phyloP scores from a whole-genome alignment of 2,329 filamentous ascomycete genomes.

The Elsinoe ampelina region DNA sequence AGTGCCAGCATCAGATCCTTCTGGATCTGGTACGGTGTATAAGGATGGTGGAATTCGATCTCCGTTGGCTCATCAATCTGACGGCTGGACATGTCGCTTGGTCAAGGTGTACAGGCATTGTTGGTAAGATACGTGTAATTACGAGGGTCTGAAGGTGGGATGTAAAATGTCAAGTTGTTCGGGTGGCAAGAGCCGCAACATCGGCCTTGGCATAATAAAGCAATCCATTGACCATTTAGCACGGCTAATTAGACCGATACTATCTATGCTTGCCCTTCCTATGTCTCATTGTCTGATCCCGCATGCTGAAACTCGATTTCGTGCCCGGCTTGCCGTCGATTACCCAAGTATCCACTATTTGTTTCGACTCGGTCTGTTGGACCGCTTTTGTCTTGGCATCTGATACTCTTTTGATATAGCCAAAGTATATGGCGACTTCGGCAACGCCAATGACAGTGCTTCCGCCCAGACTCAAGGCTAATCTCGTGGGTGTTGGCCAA shows the following conservation, averaged over 20 bases:
- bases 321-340: conserved; percentile 25
- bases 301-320: not conserved
- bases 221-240: no score
- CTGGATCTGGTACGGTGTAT: conserved; percentile 78
- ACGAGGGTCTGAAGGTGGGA: no score
- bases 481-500: conserved; percentile 61
- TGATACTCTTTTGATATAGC: conserved; percentile 62
- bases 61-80: conserved; percentile 17
- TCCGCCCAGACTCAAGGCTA: conserved; percentile 63
- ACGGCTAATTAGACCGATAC: conserved; percentile 18
- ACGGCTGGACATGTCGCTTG: not conserved
- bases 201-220: no score
- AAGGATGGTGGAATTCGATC: conserved; percentile 74
- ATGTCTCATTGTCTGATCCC: conserved; percentile 28
- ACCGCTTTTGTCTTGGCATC: conserved; percentile 58
- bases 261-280: conserved; percentile 38
- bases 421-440: conserved; percentile 68
- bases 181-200: no score
- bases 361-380: conserved; percentile 53
- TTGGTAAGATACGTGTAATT: no score
- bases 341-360: conserved; percentile 65
- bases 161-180: no score
- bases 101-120: no score
- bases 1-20: conserved; percentile 77
- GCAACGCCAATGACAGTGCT: conserved; percentile 61